Base-by-base conservation (phyloP, 176 grass and related monocot genomes). In the Neostapfia colusana region DNA sequence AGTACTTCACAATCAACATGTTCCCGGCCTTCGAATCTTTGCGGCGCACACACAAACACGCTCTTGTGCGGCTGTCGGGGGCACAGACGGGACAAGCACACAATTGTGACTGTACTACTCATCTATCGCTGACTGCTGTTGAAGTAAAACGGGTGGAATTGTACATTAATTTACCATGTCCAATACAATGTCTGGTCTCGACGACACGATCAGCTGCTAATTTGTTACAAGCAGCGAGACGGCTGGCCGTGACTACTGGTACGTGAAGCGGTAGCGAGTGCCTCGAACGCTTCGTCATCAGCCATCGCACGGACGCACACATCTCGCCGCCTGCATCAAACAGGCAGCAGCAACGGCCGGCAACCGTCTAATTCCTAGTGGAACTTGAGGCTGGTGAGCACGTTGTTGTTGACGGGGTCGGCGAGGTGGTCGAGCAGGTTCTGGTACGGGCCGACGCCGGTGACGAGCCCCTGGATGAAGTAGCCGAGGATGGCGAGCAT, bases 371-470 rank as follows among this genome's bases (percentile, higher is more conserved):
- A n/a, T 63, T 24, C 11, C 72, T 91, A 98, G 85, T 98, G 95
- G 91, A 98, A 98, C 80, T 94, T 94, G 87, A 98, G 89, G 87
- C 81, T 94, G 58, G 95, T 98, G 82, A 98, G 77, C 15, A 98
- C 54, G 81, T 98, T 98, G 95, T 97, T 97, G 89, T 91, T 75
- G 79, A 92, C 68, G 9, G 95, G 95, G 73, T 94, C 95, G 11
- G 91, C 21, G 46, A 98, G 84, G 85, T 98, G 95, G 73, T 98
- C 95, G 16, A 94, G 67, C 67, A 98, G 79, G 74, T 98, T 98
- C 91, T 98, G 95, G 63, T 28, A 88, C 1, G 91, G 95, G 0
- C 95, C 91, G 2, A 88, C 95, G 34, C 95, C 91, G 50, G 91
- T 94, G 72, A 92, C 81, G 66, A 84, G 67, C 0, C 67, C 95